Conservation (phyloP, 1,284 basidiomycete genomes). For the Lentinus polychrous region DNA sequence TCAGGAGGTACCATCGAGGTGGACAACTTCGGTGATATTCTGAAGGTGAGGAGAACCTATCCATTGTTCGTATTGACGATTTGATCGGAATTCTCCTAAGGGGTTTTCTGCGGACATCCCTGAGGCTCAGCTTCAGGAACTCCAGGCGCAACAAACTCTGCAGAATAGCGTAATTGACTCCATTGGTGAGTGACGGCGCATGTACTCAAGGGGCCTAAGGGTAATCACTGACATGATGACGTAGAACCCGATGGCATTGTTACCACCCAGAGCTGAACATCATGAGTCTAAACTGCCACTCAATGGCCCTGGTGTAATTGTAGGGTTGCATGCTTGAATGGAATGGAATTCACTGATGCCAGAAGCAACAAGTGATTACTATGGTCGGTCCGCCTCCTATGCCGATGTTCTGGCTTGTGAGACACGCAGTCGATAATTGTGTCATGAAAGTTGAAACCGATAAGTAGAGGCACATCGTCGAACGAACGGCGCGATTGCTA, state of each 20-base stretch:
- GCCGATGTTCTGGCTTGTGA: too few species aligned
- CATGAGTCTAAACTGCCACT: not conserved
- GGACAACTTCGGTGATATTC: constrained; percentile 30
- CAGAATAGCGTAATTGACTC: constrained; percentile 24
- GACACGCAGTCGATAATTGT: too few species aligned
- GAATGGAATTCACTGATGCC: too few species aligned
- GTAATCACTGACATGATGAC: constrained; percentile 4
- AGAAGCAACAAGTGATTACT: too few species aligned
- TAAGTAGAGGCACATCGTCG: too few species aligned
- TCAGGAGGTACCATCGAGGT: constrained; percentile 37
- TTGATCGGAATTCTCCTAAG: constrained; percentile 20
- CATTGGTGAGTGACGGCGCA: constrained; percentile 39
- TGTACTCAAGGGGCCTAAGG: not conserved
- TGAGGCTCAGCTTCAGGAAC: constrained; percentile 23
- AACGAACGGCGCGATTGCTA: too few species aligned
- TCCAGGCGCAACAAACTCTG: constrained; percentile 27
- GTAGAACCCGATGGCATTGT: constrained; percentile 42
- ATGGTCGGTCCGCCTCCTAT: too few species aligned
- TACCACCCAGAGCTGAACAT: constrained; percentile 31
- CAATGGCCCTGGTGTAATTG: not conserved
- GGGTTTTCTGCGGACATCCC: constrained; percentile 50
- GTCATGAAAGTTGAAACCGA: too few species aligned
- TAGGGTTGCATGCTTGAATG: not conserved
- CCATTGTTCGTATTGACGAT: not conserved
- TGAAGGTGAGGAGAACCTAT: constrained; percentile 21